phyloP scores from a whole-genome alignment of 1,284 basidiomycete genomes.

The Gastroboletus turbinatus region DNA sequence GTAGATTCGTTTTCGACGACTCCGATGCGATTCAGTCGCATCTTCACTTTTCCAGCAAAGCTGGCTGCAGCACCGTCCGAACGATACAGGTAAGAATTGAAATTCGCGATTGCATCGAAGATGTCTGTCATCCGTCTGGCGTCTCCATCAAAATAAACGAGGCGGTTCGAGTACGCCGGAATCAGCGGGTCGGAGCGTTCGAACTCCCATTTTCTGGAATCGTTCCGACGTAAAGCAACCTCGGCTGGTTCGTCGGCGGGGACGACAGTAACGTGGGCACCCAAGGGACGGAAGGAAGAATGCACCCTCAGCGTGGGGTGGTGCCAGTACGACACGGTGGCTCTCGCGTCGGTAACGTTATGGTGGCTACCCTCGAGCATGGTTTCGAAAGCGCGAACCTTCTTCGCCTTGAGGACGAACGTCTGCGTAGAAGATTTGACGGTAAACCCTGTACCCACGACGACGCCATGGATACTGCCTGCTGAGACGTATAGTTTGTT shows the following conservation, averaged over 20 bases:
- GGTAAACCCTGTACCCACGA: conserved; percentile 16
- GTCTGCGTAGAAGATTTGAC: background rate
- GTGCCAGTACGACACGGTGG: conserved; percentile 18
- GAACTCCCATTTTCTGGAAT: conserved; percentile 12
- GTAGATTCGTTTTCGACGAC: background rate
- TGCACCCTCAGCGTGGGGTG: conserved; percentile 12
- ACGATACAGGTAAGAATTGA: conserved; percentile 24
- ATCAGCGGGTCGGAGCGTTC: conserved; percentile 20
- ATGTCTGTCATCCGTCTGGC: background rate
- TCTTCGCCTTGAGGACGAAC: conserved; percentile 10
- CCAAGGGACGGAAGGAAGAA: conserved; percentile 2
- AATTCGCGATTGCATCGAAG: conserved; percentile 20
- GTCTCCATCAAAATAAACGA: conserved; percentile 6
- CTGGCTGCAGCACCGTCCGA: background rate
- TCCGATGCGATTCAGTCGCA: conserved; percentile 10
- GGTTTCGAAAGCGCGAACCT: conserved; percentile 13
- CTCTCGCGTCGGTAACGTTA: conserved; percentile 7
- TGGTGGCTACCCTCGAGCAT: conserved; percentile 8
- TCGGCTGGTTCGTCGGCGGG: conserved; percentile 10
- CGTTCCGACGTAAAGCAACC: background rate
- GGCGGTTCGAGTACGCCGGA: background rate
- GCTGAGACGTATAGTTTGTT: conserved; percentile 18
- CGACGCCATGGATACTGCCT: conserved; percentile 22
- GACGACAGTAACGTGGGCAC: conserved; percentile 6
- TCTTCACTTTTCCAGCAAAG: conserved; percentile 15